Percentiles rank a stretch among this genome's conserved stretches.
Conservation (phyloP, 768 basidiomycete genomes). For the Udeniomyces megalosporus region DNA sequence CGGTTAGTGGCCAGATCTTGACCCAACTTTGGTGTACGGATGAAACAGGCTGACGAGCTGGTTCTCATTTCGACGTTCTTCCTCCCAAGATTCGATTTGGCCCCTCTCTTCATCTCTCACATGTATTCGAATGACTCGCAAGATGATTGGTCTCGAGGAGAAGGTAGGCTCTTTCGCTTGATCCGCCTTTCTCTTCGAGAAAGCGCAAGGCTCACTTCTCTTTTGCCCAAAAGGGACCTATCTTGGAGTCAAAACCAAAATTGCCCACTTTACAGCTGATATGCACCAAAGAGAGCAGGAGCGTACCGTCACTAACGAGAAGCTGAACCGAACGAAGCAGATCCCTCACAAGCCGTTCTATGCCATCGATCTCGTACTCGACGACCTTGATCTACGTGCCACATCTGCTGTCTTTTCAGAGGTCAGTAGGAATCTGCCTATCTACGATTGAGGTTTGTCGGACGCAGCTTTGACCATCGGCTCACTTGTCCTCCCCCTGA, state of each 20-base stretch:
- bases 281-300: slow-evolving; percentile 86
- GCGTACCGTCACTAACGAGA: slow-evolving; percentile 41
- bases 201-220: not conserved
- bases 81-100: slow-evolving; percentile 40
- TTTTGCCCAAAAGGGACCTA: slow-evolving; percentile 38
- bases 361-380: slow-evolving; percentile 66
- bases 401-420: slow-evolving; percentile 52
- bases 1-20: slow-evolving; percentile 19
- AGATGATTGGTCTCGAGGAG: slow-evolving; percentile 63
- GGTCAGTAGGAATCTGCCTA: not conserved
- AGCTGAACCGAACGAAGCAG: slow-evolving; percentile 36
- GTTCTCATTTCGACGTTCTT: not conserved
- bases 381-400: slow-evolving; percentile 57
- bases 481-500: not conserved
- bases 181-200: not conserved
- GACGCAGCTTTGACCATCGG: not conserved
- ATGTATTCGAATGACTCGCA: slow-evolving; percentile 65
- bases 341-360: slow-evolving; percentile 57
- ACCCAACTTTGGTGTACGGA: no score
- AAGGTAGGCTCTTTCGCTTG: not conserved
- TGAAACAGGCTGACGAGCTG: not conserved
- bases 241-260: slow-evolving; percentile 73
- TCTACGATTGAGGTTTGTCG: not conserved
- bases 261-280: slow-evolving; percentile 69
- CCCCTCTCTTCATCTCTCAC: slow-evolving; percentile 69